phyloP scores from a whole-genome alignment of 768 basidiomycete genomes.

The Russula brevipes region DNA sequence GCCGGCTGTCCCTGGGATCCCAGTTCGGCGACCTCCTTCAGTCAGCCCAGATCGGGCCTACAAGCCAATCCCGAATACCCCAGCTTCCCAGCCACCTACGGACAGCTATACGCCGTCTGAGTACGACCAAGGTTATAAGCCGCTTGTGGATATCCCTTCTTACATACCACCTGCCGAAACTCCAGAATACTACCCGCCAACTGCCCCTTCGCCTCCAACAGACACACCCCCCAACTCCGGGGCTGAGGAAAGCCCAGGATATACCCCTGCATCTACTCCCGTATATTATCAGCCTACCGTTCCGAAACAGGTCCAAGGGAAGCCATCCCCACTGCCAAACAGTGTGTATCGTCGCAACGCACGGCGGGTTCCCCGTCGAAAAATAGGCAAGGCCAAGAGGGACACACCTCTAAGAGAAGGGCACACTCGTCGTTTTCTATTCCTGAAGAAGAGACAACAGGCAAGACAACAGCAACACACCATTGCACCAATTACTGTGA shows the following conservation, averaged over 20 bases:
- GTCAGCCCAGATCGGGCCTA: not conserved
- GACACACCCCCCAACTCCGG: not conserved
- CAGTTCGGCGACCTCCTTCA: not conserved
- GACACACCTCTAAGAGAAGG: not conserved
- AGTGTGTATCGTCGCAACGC: slow-evolving; percentile 8
- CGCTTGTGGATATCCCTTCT: not conserved
- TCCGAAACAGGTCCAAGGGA: slow-evolving; percentile 16
- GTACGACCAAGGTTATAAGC: not conserved
- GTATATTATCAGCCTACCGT: not conserved
- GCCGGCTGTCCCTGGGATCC: not conserved
- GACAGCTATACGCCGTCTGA: too few species aligned
- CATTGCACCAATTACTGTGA: slow-evolving; percentile 16
- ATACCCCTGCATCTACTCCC: not conserved
- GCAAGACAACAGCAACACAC: not conserved
- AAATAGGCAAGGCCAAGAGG: slow-evolving; percentile 3
- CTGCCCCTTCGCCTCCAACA: not conserved
- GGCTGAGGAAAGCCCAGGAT: not conserved
- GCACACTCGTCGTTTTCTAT: slow-evolving; percentile 7
- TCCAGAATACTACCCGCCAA: not conserved
- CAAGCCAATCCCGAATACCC: not conserved
- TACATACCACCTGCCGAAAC: not conserved
- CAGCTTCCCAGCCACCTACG: not conserved
- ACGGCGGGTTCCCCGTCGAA: slow-evolving; percentile 12
- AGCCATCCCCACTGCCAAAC: slow-evolving; percentile 16
- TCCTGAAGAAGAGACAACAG: slow-evolving; percentile 18